Evolutionary conservation across 192 early-diverging fungal species (phyloP).

Genomic region (Backusella psychrophila): DNA sequence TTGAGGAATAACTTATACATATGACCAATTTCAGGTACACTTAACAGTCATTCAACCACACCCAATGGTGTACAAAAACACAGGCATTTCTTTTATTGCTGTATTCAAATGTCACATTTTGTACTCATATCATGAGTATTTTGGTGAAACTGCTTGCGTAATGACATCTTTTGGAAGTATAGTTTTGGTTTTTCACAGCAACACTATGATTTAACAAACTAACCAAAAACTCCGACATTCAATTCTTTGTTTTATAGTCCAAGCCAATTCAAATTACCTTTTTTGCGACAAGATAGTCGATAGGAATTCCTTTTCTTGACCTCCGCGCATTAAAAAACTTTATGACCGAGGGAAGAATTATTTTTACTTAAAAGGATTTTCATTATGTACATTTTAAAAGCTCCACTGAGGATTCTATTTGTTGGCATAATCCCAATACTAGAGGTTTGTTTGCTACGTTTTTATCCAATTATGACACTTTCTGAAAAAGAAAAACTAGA

Average conservation of each 20-base stretch:
- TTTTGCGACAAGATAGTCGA: not conserved
- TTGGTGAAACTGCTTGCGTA: conserved; percentile 1
- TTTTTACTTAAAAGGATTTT: not conserved
- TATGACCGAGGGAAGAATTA: not conserved
- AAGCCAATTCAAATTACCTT: conserved; percentile 1
- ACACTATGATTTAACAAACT: conserved; percentile 2
- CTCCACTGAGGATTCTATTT: not conserved
- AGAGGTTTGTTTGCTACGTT: not conserved
- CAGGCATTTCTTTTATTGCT: not conserved
- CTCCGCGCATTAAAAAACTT: not conserved
- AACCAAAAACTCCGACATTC: not conserved
- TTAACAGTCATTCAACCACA: not conserved
- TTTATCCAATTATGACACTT: not conserved
- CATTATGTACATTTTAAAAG: not conserved
- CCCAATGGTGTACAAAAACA: not conserved
- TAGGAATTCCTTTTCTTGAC: not conserved
- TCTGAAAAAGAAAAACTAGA: not conserved
- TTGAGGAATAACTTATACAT: not conserved
- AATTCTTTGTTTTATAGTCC: not conserved
- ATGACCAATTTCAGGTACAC: not conserved
- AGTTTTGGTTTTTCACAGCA: conserved; percentile 1
- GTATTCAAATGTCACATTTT: conserved; percentile 6
- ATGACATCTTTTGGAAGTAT: not conserved
- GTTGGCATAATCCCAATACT: not conserved
- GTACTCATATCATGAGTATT: not conserved